These are phyloP conservation scores for Volutella citrinella DNA, from an alignment of 2,329 filamentous ascomycete species.

Conservation along the genomic window DNA sequence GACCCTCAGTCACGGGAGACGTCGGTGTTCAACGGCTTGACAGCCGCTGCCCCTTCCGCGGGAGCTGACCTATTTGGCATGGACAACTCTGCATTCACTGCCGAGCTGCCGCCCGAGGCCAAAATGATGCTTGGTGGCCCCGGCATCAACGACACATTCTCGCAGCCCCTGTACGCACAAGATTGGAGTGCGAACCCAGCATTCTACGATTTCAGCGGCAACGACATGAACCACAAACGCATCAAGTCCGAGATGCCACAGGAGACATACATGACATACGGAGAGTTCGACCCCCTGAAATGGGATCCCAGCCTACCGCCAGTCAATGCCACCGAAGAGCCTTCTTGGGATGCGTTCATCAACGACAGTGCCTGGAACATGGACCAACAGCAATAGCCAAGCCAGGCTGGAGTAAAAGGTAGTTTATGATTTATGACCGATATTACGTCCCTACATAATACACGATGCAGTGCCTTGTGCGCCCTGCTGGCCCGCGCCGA, in stretches of 20 bases:
- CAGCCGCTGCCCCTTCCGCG: too few relatives aligned
- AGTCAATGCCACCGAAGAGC: constrained; percentile 22
- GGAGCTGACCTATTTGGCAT: too few relatives aligned
- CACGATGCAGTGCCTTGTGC: too few relatives aligned
- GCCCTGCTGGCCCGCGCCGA: not conserved
- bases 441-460: too few relatives aligned
- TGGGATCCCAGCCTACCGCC: constrained; percentile 6
- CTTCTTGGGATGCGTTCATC: constrained; percentile 29
- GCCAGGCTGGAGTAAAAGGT: not conserved
- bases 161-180: constrained; percentile 13
- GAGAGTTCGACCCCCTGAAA: too few relatives aligned
- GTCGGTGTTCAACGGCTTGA: constrained; percentile 18
- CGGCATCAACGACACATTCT: constrained; percentile 26
- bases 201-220: constrained; percentile 5
- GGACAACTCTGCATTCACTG: constrained; percentile 37
- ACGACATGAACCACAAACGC: constrained; percentile 1
- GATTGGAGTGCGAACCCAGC: constrained; percentile 10
- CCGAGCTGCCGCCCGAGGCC: constrained; percentile 40
- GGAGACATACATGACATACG: too few relatives aligned
- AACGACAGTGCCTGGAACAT: constrained; percentile 25
- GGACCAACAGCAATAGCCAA: constrained; percentile 13
- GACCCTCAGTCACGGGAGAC: constrained; percentile 18
- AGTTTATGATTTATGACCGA: too few relatives aligned
- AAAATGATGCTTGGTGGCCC: constrained; percentile 37
- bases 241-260: constrained; percentile 5